Evolutionary conservation across 495 filamentous ascomycete genomes (phyloP).

Genomic region (Penicillium verhagenii): DNA sequence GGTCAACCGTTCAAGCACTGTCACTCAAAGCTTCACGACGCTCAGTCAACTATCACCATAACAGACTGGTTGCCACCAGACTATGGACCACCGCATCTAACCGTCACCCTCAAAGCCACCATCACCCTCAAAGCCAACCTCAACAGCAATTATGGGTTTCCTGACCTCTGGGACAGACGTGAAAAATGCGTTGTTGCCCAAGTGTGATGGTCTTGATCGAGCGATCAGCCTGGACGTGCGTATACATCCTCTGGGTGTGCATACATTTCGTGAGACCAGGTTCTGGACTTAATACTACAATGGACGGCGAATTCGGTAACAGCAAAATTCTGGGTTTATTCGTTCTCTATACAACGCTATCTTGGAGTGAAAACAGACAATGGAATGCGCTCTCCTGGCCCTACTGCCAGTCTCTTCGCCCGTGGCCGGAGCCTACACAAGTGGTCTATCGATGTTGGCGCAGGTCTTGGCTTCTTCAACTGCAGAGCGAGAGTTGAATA

Average conservation of each 20-base stretch:
- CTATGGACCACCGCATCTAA: no score
- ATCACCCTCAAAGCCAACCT: background rate
- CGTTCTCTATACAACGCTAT: background rate
- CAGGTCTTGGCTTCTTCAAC: slow-evolving; percentile 2
- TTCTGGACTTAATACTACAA: background rate
- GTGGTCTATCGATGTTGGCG: background rate
- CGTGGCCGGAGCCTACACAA: background rate
- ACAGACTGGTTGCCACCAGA: background rate
- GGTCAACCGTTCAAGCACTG: background rate
- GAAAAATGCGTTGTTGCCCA: background rate
- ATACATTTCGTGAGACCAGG: background rate
- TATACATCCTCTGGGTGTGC: background rate
- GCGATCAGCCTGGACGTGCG: background rate
- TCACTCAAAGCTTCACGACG: background rate
- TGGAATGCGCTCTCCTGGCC: background rate
- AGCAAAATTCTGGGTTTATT: background rate
- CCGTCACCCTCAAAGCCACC: background rate
- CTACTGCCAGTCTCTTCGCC: slow-evolving; percentile 1
- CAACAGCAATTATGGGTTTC: background rate
- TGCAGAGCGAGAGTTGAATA: slow-evolving; percentile 1
- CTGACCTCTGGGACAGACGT: background rate
- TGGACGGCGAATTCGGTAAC: background rate
- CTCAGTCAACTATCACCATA: background rate
- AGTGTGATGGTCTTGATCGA: background rate
- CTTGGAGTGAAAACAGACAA: background rate